Conservation (phyloP, 805 yeast species). For the Cyberlindnera meyerae region DNA sequence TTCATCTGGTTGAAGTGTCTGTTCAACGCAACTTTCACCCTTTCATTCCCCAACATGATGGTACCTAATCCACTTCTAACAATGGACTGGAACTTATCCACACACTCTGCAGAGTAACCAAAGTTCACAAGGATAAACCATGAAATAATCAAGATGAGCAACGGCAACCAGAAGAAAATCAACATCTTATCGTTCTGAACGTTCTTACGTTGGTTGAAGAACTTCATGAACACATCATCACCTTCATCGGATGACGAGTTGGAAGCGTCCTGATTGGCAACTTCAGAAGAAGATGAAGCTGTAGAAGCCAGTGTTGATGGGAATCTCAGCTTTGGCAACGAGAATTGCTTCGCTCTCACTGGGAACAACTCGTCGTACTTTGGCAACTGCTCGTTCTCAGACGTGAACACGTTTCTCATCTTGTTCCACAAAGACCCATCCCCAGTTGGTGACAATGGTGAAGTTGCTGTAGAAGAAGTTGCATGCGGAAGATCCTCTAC, state of each 20-base stretch:
- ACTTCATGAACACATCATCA: slow-evolving; percentile 34
- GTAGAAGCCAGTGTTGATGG: slow-evolving; percentile 10
- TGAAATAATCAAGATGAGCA: slow-evolving; percentile 51
- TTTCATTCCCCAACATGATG: slow-evolving; percentile 47
- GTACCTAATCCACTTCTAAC: slow-evolving; percentile 42
- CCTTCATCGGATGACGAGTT: slow-evolving; percentile 14
- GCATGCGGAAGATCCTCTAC: not conserved
- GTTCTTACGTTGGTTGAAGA: slow-evolving; percentile 40
- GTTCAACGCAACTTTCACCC: slow-evolving; percentile 40
- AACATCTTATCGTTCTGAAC: slow-evolving; percentile 74
- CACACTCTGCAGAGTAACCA: slow-evolving; percentile 32
- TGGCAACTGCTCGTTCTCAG: slow-evolving; percentile 49
- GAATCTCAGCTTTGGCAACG: slow-evolving; percentile 16
- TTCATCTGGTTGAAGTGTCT: slow-evolving; percentile 35
- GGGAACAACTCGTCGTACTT: slow-evolving; percentile 76
- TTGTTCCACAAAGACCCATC: slow-evolving; percentile 34
- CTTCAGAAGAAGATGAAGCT: slow-evolving; percentile 1
- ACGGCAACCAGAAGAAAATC: slow-evolving; percentile 88
- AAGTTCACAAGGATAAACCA: slow-evolving; percentile 36
- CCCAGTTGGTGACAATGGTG: too few species aligned
- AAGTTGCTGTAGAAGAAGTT: not conserved
- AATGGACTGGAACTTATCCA: slow-evolving; percentile 33
- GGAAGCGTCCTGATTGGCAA: not conserved
- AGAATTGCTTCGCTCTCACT: slow-evolving; percentile 10
- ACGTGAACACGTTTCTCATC: slow-evolving; percentile 29